These are phyloP conservation scores for Monilinia fructigena DNA, from an alignment of 2,329 filamentous ascomycete species.

Conservation along the genomic window DNA sequence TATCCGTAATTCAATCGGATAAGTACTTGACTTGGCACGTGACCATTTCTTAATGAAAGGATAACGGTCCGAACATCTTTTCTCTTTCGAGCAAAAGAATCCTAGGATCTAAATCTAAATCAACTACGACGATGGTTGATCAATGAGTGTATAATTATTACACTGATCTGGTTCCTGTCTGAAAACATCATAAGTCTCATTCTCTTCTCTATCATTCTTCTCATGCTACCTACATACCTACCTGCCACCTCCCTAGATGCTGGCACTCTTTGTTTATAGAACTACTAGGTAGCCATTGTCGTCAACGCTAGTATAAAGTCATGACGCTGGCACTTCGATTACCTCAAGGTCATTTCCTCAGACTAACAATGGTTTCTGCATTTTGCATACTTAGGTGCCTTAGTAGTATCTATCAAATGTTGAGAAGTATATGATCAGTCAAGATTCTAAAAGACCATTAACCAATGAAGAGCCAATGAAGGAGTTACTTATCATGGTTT, in stretches of 20 bases:
- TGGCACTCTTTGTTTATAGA: not conserved
- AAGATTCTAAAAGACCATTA: not conserved
- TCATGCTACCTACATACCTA: not conserved
- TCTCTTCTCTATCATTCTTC: not conserved
- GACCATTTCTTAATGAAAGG: not conserved
- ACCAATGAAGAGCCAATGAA: not conserved
- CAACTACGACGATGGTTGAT: too few species aligned
- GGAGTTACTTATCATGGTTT: not conserved
- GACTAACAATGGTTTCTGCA: not conserved
- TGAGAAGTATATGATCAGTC: not conserved
- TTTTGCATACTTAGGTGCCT: not conserved
- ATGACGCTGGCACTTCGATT: slow-evolving; percentile 1
- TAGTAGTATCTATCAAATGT: not conserved
- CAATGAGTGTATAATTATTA: too few species aligned
- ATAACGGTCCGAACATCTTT: not conserved
- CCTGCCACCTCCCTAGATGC: not conserved
- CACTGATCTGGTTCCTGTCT: too few species aligned
- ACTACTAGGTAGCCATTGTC: not conserved
- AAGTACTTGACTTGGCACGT: not conserved
- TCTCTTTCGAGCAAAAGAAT: too few species aligned
- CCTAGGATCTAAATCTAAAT: too few species aligned
- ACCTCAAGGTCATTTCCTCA: not conserved
- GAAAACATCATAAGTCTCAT: not conserved
- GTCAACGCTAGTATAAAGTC: not conserved
- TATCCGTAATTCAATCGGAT: not conserved